phyloP scores from a whole-genome alignment of 1,284 basidiomycete genomes.

The Ceratobasidium papillatum region DNA sequence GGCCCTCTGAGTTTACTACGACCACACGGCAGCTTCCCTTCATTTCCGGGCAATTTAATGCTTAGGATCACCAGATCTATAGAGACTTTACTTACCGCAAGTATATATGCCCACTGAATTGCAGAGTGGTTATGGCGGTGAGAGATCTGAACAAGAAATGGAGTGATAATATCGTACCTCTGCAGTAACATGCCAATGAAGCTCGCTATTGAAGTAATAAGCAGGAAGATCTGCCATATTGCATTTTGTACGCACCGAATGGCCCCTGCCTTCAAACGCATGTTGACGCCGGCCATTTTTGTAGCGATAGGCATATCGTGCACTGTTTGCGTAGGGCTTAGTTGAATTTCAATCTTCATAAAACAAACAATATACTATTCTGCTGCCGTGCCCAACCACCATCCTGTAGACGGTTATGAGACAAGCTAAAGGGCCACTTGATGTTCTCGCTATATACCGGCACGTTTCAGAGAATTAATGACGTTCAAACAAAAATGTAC shows the following conservation, averaged over 20 bases:
- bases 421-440: constrained; percentile 76
- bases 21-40: constrained; percentile 72
- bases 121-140: background rate
- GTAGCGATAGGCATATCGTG: constrained; percentile 66
- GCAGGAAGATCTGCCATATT: background rate
- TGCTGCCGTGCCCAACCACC: constrained; percentile 80
- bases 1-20: constrained; percentile 66
- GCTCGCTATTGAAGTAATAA: background rate
- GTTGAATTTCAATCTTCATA: constrained; percentile 14
- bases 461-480: background rate
- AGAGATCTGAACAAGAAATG: background rate
- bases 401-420: constrained; percentile 71
- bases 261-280: constrained; percentile 71
- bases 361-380: constrained; percentile 57
- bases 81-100: constrained; percentile 52
- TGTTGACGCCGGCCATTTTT: constrained; percentile 71
- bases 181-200: constrained; percentile 48
- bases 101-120: constrained; percentile 69
- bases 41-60: background rate
- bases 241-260: constrained; percentile 59
- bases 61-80: background rate
- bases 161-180: constrained; percentile 6
- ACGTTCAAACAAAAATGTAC: constrained; percentile 46
- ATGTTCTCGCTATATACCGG: constrained; percentile 59
- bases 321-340: constrained; percentile 53